These are phyloP conservation scores for Trichosanthes cucumerina DNA, from an alignment of 306 rosid genomes.

Conservation along the genomic window DNA sequence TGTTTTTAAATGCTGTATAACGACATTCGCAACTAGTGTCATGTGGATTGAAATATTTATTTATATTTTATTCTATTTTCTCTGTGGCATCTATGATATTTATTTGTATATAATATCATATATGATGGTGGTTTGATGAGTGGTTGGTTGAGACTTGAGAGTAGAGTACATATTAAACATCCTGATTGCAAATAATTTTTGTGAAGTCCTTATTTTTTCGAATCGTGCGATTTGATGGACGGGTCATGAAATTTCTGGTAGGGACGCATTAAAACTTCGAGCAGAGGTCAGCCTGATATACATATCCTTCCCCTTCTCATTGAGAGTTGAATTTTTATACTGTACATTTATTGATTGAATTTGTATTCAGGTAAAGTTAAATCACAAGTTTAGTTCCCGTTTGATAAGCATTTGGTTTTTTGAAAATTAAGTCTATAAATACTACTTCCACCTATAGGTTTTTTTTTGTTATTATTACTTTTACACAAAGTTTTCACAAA, in stretches of 20 bases:
- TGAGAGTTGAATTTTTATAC: background rate
- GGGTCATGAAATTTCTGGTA: conserved; percentile 61
- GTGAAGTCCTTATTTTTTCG: background rate
- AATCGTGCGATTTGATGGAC: conserved; percentile 51
- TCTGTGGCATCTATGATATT: background rate
- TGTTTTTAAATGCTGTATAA: too few species aligned
- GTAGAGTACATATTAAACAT: background rate
- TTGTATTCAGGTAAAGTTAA: background rate
- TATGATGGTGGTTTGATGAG: background rate
- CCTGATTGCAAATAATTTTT: background rate
- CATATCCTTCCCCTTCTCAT: background rate
- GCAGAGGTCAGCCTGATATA: conserved; percentile 54
- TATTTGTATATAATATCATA: background rate
- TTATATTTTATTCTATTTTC: background rate
- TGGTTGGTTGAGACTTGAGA: background rate
- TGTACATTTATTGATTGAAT: background rate
- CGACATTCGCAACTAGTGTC: background rate
- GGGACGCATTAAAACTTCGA: conserved; percentile 73
- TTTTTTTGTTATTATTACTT: too few species aligned
- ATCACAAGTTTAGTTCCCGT: too few species aligned
- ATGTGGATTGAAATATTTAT: background rate
- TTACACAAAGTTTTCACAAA: too few species aligned
- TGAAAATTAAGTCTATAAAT: too few species aligned
- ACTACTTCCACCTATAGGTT: background rate
- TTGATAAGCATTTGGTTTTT: too few species aligned